Evolutionary conservation across 805 yeast genomes (phyloP).

Genomic region (Kuraishia floccosa): DNA sequence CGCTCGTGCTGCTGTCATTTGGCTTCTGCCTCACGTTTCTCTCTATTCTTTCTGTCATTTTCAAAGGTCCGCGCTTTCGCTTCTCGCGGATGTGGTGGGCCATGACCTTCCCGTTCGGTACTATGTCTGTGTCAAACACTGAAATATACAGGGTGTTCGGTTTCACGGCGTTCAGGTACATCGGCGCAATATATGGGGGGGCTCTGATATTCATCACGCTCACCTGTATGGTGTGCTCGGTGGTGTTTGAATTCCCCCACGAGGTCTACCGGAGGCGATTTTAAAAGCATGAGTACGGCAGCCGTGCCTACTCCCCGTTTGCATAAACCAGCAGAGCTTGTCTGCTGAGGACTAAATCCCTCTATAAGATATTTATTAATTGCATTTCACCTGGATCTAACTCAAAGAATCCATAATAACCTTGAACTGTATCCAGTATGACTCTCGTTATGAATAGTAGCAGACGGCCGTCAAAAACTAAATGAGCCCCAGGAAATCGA

Average conservation of each 20-base stretch:
- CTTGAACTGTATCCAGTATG: no score
- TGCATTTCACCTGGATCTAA: no score
- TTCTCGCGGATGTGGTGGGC: constrained; percentile 65
- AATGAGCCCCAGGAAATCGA: no score
- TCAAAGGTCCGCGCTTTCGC: constrained; percentile 17
- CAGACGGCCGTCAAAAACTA: no score
- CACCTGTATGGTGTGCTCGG: constrained; percentile 25
- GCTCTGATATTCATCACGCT: constrained; percentile 35
- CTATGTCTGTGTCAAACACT: constrained; percentile 53
- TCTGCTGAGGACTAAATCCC: no score
- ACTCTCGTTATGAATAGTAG: no score
- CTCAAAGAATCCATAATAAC: no score
- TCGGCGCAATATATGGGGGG: constrained; percentile 51
- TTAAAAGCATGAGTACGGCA: no score
- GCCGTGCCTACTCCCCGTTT: no score
- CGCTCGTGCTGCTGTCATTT: constrained; percentile 4
- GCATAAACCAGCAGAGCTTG: no score
- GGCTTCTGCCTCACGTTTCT: constrained; percentile 27
- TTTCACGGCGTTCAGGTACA: constrained; percentile 45
- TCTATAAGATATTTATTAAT: no score
- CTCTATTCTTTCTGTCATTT: constrained; percentile 22
- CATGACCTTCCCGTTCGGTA: constrained; percentile 84
- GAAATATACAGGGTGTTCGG: constrained; percentile 38
- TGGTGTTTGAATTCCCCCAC: constrained; percentile 18
- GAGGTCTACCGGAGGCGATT: no score